Conservation (phyloP, 495 filamentous ascomycete genomes). For the Aspergillus affinis region DNA sequence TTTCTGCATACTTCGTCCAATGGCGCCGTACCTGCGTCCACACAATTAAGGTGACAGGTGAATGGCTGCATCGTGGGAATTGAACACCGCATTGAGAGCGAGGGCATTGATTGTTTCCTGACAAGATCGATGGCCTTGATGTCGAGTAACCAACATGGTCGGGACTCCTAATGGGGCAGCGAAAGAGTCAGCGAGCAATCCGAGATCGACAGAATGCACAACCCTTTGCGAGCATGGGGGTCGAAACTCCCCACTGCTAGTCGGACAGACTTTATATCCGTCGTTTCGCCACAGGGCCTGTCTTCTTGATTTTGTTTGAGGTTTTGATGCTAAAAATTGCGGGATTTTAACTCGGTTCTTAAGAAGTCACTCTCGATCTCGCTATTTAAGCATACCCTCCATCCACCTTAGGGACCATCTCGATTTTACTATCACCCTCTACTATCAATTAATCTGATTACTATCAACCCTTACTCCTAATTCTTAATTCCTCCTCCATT, state of each 20-base stretch:
- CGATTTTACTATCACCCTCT: background rate
- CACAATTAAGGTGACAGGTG: background rate
- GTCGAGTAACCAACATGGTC: background rate
- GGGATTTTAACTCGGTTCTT: background rate
- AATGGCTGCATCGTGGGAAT: background rate
- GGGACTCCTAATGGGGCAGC: background rate
- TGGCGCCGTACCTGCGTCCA: background rate
- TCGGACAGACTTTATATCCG: background rate
- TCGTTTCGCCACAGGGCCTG: slow-evolving; percentile 2
- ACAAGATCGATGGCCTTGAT: too few species aligned
- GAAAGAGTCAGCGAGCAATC: slow-evolving; percentile 6
- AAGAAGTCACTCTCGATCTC: background rate
- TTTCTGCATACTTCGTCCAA: background rate
- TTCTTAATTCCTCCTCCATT: background rate
- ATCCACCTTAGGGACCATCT: background rate
- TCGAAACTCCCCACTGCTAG: slow-evolving; percentile 5
- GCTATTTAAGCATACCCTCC: background rate
- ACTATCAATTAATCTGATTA: background rate
- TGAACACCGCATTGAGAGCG: background rate
- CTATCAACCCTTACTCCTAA: background rate
- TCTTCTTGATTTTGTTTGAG: background rate
- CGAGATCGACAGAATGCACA: slow-evolving; percentile 13
- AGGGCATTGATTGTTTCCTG: too few species aligned
- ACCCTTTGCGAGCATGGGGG: background rate
- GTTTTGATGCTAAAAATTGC: slow-evolving; percentile 2